Evolutionary conservation across 176 grass and related monocot genomes (phyloP).

Genomic region (Bromus sterilis): DNA sequence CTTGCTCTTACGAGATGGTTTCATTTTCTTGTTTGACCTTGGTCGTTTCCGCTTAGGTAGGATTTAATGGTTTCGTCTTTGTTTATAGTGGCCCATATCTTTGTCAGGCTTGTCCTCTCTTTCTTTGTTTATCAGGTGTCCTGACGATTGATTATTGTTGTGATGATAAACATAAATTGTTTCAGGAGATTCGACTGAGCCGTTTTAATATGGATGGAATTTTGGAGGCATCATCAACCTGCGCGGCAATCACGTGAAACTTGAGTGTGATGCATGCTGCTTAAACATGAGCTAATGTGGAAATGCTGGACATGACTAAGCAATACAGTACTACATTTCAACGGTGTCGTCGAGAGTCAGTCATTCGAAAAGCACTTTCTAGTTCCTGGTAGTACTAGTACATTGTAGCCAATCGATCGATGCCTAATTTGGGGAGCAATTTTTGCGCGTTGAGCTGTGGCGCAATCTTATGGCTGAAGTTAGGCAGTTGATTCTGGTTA

Average conservation of each 20-base stretch:
- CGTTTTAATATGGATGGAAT: not conserved
- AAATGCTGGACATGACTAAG: too few relatives aligned
- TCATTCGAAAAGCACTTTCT: too few relatives aligned
- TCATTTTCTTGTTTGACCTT: constrained; percentile 9
- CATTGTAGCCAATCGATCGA: not conserved
- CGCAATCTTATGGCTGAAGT: not conserved
- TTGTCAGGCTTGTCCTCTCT: not conserved
- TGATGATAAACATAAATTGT: not conserved
- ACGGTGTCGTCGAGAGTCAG: too few relatives aligned
- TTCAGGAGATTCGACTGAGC: not conserved
- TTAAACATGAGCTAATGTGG: too few relatives aligned
- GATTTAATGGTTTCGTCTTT: not conserved
- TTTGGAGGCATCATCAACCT: not conserved
- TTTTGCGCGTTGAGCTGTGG: not conserved
- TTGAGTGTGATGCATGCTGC: too few relatives aligned
- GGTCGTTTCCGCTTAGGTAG: not conserved
- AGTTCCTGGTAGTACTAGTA: not conserved
- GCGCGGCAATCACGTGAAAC: not conserved
- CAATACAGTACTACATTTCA: too few relatives aligned
- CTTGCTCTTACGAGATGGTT: not conserved
- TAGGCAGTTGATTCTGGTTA: not conserved
- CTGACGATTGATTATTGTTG: not conserved
- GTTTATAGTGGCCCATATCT: not conserved
- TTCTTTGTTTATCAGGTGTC: not conserved
- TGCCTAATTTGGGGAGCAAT: not conserved